phyloP scores from a whole-genome alignment of 345 rosid species.

The Passiflora organensis region DNA sequence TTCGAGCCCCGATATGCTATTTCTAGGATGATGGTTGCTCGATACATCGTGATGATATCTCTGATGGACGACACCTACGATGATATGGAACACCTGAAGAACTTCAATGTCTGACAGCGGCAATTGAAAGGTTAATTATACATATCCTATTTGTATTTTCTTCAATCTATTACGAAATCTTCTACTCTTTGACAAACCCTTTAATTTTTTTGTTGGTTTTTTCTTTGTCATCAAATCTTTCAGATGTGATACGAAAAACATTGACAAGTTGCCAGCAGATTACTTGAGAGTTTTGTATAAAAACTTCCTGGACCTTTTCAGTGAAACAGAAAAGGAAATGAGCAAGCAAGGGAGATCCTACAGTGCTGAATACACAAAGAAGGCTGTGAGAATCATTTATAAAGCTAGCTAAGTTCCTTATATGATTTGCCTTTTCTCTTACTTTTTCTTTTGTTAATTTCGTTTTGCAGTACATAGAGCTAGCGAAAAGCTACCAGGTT shows the following conservation, averaged over 20 bases:
- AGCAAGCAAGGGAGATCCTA: neutral
- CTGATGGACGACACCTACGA: neutral
- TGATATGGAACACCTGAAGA: neutral
- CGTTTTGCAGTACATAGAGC: neutral
- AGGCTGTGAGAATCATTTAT: neutral
- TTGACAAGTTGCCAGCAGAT: neutral
- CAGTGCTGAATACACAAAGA: neutral
- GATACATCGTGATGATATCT: neutral
- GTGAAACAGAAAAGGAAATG: neutral
- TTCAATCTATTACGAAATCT: too few relatives aligned
- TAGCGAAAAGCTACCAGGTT: neutral
- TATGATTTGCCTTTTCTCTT: neutral
- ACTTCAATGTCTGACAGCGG: neutral
- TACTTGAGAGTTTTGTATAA: slow-evolving; percentile 1
- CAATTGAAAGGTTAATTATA: neutral
- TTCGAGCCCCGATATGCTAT: neutral
- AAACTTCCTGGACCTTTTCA: neutral
- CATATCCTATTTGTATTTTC: too few relatives aligned
- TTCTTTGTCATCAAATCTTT: too few relatives aligned
- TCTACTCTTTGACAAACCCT: too few relatives aligned
- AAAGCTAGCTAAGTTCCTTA: neutral
- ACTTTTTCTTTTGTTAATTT: neutral
- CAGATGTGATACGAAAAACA: neutral
- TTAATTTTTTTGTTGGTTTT: too few relatives aligned
- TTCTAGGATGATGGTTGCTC: neutral